Evolutionary conservation across 768 basidiomycete genomes (phyloP).

Genomic region (Lentinus brumalis): DNA sequence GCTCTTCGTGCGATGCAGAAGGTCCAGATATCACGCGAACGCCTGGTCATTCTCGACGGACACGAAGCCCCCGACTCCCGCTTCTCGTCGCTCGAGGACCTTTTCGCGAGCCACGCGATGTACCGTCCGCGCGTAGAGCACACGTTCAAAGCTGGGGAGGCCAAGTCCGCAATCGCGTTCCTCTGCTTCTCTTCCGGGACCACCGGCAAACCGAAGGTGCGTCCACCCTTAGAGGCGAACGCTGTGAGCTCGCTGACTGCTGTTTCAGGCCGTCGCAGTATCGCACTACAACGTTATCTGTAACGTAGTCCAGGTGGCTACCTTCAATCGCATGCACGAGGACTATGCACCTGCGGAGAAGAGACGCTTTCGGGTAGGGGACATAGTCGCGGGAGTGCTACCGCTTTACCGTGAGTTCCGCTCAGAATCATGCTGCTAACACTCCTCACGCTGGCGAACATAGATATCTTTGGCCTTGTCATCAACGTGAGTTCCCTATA

Average conservation of each 20-base stretch:
- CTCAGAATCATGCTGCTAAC: not conserved
- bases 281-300: constrained; percentile 66
- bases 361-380: constrained; percentile 48
- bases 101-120: not conserved
- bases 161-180: constrained; percentile 65
- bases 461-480: constrained; percentile 50
- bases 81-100: not conserved
- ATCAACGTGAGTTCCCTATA: constrained; percentile 25
- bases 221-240: too few species aligned
- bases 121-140: constrained; percentile 38
- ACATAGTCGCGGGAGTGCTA: constrained; percentile 23
- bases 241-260: too few species aligned
- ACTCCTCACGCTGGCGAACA: not conserved
- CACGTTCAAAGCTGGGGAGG: constrained; percentile 55
- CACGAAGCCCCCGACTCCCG: not conserved
- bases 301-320: constrained; percentile 40
- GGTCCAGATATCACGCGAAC: not conserved
- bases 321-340: constrained; percentile 21
- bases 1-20: not conserved
- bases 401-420: constrained; percentile 31
- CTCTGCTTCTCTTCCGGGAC: constrained; percentile 75
- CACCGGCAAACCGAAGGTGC: constrained; percentile 66
- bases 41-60: not conserved
- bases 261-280: constrained; percentile 62
- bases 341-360: constrained; percentile 40